Evolutionary conservation across 2,329 filamentous ascomycete species (phyloP).

Genomic region (Phaeoacremonium minimum): DNA sequence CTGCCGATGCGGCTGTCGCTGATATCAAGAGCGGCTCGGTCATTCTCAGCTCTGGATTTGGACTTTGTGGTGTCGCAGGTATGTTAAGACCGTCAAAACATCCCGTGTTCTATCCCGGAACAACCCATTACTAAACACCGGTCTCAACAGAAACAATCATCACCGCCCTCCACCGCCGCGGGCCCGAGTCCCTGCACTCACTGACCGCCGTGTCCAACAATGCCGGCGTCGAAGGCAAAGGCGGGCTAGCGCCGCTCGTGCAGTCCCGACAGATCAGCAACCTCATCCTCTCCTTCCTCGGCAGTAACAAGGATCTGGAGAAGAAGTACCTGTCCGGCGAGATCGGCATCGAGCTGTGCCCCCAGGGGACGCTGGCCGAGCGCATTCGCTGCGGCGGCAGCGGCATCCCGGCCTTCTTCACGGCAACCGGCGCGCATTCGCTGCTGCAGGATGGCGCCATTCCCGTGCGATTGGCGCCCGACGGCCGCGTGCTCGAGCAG

Average conservation of each 20-base stretch:
- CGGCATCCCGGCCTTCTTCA: slow-evolving; percentile 78
- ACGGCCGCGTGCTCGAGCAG: slow-evolving; percentile 57
- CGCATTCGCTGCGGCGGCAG: slow-evolving; percentile 68
- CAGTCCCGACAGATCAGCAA: slow-evolving; percentile 66
- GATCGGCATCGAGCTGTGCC: slow-evolving; percentile 71
- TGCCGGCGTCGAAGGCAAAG: slow-evolving; percentile 64
- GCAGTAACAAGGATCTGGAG: slow-evolving; percentile 73
- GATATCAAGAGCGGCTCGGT: slow-evolving; percentile 68
- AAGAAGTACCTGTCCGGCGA: slow-evolving; percentile 71
- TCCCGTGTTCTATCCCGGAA: too few species aligned
- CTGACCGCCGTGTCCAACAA: slow-evolving; percentile 80
- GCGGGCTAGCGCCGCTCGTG: slow-evolving; percentile 65
- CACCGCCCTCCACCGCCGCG: slow-evolving; percentile 47
- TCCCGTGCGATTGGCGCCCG: slow-evolving; percentile 55
- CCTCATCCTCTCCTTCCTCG: slow-evolving; percentile 71
- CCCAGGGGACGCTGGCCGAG: slow-evolving; percentile 71
- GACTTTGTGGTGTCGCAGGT: slow-evolving; percentile 76
- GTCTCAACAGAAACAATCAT: slow-evolving; percentile 5
- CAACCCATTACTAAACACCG: too few species aligned
- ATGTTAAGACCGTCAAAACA: slow-evolving; percentile 18
- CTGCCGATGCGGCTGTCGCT: slow-evolving; percentile 64
- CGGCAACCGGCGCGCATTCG: slow-evolving; percentile 66
- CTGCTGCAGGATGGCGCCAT: slow-evolving; percentile 66
- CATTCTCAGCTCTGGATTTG: slow-evolving; percentile 74
- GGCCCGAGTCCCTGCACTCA: slow-evolving; percentile 56